Conservation (phyloP, 495 filamentous ascomycete genomes). For the Penicillium cosmopolitanum region DNA sequence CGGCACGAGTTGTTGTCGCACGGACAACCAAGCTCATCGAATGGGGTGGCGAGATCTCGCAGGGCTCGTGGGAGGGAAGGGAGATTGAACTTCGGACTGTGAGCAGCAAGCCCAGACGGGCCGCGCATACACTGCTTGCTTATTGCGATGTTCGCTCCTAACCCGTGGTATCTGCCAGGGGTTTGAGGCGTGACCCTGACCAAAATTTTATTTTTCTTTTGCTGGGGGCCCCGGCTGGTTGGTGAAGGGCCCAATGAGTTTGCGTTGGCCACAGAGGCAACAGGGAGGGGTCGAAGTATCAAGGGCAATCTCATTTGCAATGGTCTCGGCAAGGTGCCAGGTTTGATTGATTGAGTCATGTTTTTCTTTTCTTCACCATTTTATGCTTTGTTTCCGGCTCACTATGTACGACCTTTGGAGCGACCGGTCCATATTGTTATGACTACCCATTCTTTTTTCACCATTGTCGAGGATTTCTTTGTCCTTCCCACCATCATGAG, state of each 20-base stretch:
- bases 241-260: constrained; percentile 19
- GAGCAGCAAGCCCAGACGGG: constrained; percentile 19
- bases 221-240: constrained; percentile 20
- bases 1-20: constrained; percentile 37
- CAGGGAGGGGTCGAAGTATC: constrained; percentile 6
- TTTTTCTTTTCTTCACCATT: constrained; percentile 24
- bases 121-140: constrained; percentile 23
- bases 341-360: constrained; percentile 13
- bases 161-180: constrained; percentile 12
- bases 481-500: constrained; percentile 5
- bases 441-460: constrained; percentile 24
- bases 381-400: constrained; percentile 11
- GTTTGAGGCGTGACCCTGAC: constrained; percentile 8
- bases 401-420: constrained; percentile 25
- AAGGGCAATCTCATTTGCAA: constrained; percentile 16
- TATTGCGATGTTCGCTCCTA: constrained; percentile 24
- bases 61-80: constrained; percentile 25
- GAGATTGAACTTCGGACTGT: constrained; percentile 31
- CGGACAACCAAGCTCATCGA: constrained; percentile 36
- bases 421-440: constrained; percentile 36
- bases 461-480: constrained; percentile 15
- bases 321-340: constrained; percentile 27
- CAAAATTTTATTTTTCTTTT: constrained; percentile 1
- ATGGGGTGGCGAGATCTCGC: constrained; percentile 28
- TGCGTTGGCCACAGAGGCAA: constrained; percentile 12